phyloP scores from a whole-genome alignment of 1,284 basidiomycete genomes.

The Anthracocystis setariae region DNA sequence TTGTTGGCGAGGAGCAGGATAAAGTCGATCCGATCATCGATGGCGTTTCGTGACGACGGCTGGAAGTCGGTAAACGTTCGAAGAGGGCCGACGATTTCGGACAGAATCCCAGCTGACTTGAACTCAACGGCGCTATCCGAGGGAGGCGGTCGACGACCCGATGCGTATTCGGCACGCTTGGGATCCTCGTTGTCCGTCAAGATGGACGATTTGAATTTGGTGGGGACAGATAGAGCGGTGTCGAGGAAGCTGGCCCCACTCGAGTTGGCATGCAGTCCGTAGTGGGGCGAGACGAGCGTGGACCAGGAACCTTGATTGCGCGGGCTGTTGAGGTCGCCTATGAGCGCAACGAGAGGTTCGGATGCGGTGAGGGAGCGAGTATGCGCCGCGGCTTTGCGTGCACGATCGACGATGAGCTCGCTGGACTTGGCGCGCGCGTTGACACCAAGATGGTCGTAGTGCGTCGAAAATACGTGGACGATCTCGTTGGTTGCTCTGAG shows the following conservation, averaged over 20 bases:
- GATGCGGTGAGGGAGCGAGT: slow-evolving; percentile 3
- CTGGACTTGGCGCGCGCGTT: slow-evolving; percentile 38
- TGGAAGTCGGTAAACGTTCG: slow-evolving; percentile 52
- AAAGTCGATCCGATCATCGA: slow-evolving; percentile 51
- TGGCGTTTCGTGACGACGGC: slow-evolving; percentile 26
- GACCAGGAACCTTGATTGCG: slow-evolving; percentile 48
- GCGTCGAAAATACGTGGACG: slow-evolving; percentile 55
- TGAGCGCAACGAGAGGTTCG: slow-evolving; percentile 48
- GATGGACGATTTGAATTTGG: slow-evolving; percentile 21
- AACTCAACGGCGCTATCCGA: not conserved
- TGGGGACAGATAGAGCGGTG: slow-evolving; percentile 42
- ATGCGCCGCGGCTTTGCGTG: slow-evolving; percentile 21
- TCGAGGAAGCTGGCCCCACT: slow-evolving; percentile 38
- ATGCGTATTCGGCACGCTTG: slow-evolving; percentile 18
- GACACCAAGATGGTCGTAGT: slow-evolving; percentile 57
- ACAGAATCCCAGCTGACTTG: slow-evolving; percentile 14
- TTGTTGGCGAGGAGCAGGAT: slow-evolving; percentile 45
- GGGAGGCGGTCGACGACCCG: slow-evolving; percentile 10
- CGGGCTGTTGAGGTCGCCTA: slow-evolving; percentile 55
- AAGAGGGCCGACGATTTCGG: slow-evolving; percentile 28
- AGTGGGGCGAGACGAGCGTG: slow-evolving; percentile 47
- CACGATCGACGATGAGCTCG: slow-evolving; percentile 42
- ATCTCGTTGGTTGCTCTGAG: slow-evolving; percentile 29
- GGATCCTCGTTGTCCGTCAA: slow-evolving; percentile 42
- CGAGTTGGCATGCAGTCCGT: slow-evolving; percentile 21